Evolutionary conservation across 371 early-diverging fungal genomes (phyloP).

Genomic region (Capillidium rhysosporum): DNA sequence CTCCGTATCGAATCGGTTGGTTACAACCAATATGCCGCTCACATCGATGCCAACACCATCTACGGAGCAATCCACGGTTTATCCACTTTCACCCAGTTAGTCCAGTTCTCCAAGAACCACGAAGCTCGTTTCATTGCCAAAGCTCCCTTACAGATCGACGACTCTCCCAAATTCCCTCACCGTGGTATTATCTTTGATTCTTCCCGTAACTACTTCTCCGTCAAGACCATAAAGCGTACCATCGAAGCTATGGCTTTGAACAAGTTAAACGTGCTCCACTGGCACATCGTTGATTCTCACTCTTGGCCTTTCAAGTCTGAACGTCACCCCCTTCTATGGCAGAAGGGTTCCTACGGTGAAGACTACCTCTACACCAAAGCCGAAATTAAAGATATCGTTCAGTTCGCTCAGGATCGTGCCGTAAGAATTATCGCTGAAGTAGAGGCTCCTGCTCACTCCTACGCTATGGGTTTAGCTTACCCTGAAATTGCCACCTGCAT

Average conservation of each 20-base stretch:
- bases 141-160: constrained; percentile 38
- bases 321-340: constrained; percentile 31
- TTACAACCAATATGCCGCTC: background rate
- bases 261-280: constrained; percentile 70
- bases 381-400: constrained; percentile 32
- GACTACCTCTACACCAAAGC: constrained; percentile 29
- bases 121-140: constrained; percentile 18
- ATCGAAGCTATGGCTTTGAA: constrained; percentile 56
- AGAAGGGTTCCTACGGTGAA: constrained; percentile 34
- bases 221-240: constrained; percentile 31
- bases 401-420: constrained; percentile 45
- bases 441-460: constrained; percentile 63
- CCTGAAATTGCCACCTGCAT: constrained; percentile 22
- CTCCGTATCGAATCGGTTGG: no score
- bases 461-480: constrained; percentile 13
- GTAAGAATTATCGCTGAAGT: constrained; percentile 59
- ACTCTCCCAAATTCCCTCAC: constrained; percentile 42
- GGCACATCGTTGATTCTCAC: constrained; percentile 64
- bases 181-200: constrained; percentile 62
- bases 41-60: constrained; percentile 33
- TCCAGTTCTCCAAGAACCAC: constrained; percentile 15
- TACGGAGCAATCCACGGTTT: constrained; percentile 60
- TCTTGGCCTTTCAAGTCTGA: constrained; percentile 45
- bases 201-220: constrained; percentile 48
- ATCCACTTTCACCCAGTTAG: constrained; percentile 50